Percentiles rank a stretch among this genome's conserved stretches.
Evolutionary conservation across 176 grass and related monocot genomes (phyloP).

Genomic region (Dactylis glomerata): DNA sequence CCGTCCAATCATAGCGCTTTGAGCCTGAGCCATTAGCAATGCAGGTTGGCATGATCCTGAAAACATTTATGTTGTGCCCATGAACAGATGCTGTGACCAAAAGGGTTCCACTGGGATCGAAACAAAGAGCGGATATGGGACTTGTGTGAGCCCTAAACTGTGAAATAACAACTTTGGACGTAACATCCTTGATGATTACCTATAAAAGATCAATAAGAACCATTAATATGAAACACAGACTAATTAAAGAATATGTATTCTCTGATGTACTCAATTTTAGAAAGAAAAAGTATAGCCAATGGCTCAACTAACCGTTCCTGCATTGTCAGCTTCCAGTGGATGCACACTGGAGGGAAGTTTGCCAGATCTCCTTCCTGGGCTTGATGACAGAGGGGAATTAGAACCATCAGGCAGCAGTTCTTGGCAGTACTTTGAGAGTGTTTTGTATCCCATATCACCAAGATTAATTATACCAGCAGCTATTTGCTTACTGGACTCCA

Average conservation of each 20-base stretch:
- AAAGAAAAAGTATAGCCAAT: neutral
- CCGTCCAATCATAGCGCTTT: constrained; percentile 64
- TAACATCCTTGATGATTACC: constrained; percentile 96
- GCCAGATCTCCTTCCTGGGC: constrained; percentile 70
- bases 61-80: constrained; percentile 99
- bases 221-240: constrained; percentile 27
- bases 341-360: constrained; percentile 73
- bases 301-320: constrained; percentile 78
- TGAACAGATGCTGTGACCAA: constrained; percentile 95
- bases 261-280: constrained; percentile 10
- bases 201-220: constrained; percentile 34
- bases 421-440: constrained; percentile 89
- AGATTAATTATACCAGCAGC: constrained; percentile 95
- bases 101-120: constrained; percentile 93
- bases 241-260: neutral
- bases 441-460: constrained; percentile 97
- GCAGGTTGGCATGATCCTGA: constrained; percentile 78
- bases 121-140: constrained; percentile 98
- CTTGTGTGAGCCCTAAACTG: constrained; percentile 98
- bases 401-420: constrained; percentile 95
- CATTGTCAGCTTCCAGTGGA: constrained; percentile 86
- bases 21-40: constrained; percentile 69
- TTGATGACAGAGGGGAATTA: constrained; percentile 79
- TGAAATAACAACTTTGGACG: constrained; percentile 70
- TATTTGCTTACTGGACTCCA: constrained; percentile 97